Evolutionary conservation across 2,329 filamentous ascomycete species (phyloP), one percentile per base, ranked within the genome.

Genomic region (Pseudocercospora crystallina): DNA sequence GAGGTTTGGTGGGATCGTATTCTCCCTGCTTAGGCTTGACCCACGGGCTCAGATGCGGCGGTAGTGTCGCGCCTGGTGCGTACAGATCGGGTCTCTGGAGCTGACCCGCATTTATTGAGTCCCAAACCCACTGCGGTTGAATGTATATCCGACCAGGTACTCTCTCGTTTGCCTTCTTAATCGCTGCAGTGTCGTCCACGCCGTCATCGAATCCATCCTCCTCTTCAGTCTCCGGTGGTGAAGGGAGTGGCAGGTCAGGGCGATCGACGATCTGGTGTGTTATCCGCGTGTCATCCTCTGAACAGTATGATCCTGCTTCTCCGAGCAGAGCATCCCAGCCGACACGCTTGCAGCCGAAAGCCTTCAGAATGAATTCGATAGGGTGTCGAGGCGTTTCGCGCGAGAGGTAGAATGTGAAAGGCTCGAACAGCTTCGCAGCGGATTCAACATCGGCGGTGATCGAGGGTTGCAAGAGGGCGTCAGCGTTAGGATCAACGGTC

Each of bases 51-150:
- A 99, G 73, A 78, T 99, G 94, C 10, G 94, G 94, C 15, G 94
- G 94, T 30, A 99, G 78, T 60, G 89, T 85, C 13, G 91, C 87
- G 13, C 94, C 94, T 2, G 94, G 94, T 0, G 86, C 89, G 65
- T 99, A 99, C 32, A 91, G 73, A 66, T 96, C 90, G 30, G 91
- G 83, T 59, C 87, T 81, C 69, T 96, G 85, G 49, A 99, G 76
- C 71, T 92, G 90, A 56, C 90, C 89, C 39, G 94, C 89, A 69
- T 99, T 99, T 69, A 96, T 76, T 64, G 89, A 92, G 67, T 99
- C 94, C 94, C 94, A 99, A 3, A 99, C 84, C 92, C 95, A 99
- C 69, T 99, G 94, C 14, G 94, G 94, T 75, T 99, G 94, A 49
- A 99, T 76, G 63, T 99, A 99, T 57, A 84, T 90, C 59, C 94